Base-by-base conservation (phyloP, 208 protist genomes). In the Acanthamoeba triangularis region DNA sequence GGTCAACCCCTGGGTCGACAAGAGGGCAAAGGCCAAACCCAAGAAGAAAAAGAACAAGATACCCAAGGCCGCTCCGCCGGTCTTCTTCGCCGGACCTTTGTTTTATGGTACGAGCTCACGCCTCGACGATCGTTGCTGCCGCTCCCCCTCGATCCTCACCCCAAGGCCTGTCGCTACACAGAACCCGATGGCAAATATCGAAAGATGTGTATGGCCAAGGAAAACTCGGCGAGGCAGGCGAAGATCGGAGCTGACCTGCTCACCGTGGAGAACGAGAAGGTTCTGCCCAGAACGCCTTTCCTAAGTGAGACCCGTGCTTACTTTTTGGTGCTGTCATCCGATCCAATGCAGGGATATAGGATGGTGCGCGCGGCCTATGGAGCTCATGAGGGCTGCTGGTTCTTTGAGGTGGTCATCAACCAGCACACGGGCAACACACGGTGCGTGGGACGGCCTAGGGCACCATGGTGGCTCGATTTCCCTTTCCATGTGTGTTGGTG, bases 331-430 rank as follows among this genome's bases (percentile, higher is more conserved):
- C 47, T 90, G 49, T 85, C 59, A 11, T 92, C 20, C 44, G 0
- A 28, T 11, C 6, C 18, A 25, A 90, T 13, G 16, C 65, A 95
- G 65, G 96, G 96, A 28, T 97, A 96, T 67, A 35, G 96, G 33
- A 97, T 96, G 94, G 82, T 91, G 44, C 94, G 95, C 54, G 78
- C 94, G 14, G 94, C 94, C 23, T 96, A 78, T 65, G 93, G 93
- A 49, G 84, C 85, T 37, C 16, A 37, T 1, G 67, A 67, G 41
- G 96, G 96, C 33, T 88, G 72, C 33, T 97, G 96, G 96, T 97
- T 93, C 76, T 97, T 94, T 90, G 96, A 97, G 33, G 78, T 97
- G 18, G 69, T 96, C 28, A 56, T 97, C 23, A 33, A 95, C 54
- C 35, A 47, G 23, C 47, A 95, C 28, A 30, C 20, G 0, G 91